Conservation (phyloP, 2,329 filamentous ascomycete genomes). For the Emergomyces africanus region DNA sequence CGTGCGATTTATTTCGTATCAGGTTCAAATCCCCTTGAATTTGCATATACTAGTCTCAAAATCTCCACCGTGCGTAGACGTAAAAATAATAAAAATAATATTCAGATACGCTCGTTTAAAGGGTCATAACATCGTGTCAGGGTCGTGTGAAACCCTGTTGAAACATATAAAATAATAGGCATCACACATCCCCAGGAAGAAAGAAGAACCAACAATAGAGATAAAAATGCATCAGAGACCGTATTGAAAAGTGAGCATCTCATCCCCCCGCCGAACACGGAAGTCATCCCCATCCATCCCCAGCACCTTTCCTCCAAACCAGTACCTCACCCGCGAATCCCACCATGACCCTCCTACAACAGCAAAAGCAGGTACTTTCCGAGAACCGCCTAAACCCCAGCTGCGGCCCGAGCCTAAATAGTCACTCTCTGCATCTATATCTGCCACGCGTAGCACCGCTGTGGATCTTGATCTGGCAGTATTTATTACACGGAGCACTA, state of each 20-base stretch:
- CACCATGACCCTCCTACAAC: conserved; percentile 10
- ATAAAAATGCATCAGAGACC: conserved; percentile 3
- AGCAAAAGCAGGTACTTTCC: conserved; percentile 5
- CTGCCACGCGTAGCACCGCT: conserved; percentile 1
- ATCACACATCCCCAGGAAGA: not conserved
- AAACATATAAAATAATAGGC: not conserved
- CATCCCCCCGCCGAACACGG: conserved; percentile 9
- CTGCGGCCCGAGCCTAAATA: not conserved
- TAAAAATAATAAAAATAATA: not conserved
- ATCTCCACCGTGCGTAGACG: not conserved
- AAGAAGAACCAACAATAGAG: not conserved
- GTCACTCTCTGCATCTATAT: conserved; percentile 4
- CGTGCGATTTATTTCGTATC: not conserved
- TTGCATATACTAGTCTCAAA: not conserved
- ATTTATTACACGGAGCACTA: conserved; percentile 8
- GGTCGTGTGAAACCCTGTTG: not conserved
- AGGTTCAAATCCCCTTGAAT: not conserved
- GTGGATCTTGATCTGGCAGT: conserved; percentile 3
- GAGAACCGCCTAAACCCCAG: not conserved
- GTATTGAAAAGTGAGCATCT: conserved; percentile 11
- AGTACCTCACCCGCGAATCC: conserved; percentile 9
- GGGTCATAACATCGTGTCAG: not conserved
- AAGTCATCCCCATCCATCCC: conserved; percentile 7
- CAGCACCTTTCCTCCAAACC: conserved; percentile 9
- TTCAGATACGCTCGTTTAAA: not conserved